These are phyloP conservation scores for Aspergillus viridinutans DNA, from an alignment of 2,329 filamentous ascomycete genomes.

Conservation along the genomic window DNA sequence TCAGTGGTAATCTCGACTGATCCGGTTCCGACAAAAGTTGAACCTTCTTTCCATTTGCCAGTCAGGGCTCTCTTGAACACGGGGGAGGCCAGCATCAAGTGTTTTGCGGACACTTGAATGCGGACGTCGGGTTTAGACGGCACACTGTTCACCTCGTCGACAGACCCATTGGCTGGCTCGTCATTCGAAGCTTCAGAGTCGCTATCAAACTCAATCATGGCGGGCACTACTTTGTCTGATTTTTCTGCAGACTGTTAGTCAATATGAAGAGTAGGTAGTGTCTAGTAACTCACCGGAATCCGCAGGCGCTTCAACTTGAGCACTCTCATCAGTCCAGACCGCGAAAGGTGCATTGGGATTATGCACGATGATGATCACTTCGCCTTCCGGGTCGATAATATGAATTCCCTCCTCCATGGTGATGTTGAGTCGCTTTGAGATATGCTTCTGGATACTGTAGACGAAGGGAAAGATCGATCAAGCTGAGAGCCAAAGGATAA, in stretches of 20 bases:
- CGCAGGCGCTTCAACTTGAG: not conserved
- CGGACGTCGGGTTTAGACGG: not conserved
- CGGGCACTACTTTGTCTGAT: too few relatives aligned
- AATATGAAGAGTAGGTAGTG: not conserved
- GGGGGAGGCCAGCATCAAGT: constrained; percentile 17
- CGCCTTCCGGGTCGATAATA: constrained; percentile 12
- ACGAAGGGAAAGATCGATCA: not conserved
- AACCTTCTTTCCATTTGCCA: constrained; percentile 17
- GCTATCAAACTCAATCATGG: too few relatives aligned
- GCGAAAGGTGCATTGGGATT: constrained; percentile 9
- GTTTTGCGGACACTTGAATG: constrained; percentile 23
- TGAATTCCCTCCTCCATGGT: not conserved
- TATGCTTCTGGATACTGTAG: not conserved
- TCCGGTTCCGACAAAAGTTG: constrained; percentile 8
- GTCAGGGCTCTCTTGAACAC: constrained; percentile 16
- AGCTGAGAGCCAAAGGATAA: not conserved
- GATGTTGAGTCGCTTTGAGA: not conserved
- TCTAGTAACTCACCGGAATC: not conserved
- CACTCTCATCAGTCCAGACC: constrained; percentile 2
- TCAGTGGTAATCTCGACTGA: constrained; percentile 16
- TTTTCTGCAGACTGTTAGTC: not conserved
- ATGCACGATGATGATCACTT: constrained; percentile 6
- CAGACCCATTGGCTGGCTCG: not conserved
- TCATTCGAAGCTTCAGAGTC: not conserved
- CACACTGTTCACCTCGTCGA: not conserved